phyloP scores from a whole-genome alignment of 2,329 filamentous ascomycete species.

The Dryadomyces quercivorus region DNA sequence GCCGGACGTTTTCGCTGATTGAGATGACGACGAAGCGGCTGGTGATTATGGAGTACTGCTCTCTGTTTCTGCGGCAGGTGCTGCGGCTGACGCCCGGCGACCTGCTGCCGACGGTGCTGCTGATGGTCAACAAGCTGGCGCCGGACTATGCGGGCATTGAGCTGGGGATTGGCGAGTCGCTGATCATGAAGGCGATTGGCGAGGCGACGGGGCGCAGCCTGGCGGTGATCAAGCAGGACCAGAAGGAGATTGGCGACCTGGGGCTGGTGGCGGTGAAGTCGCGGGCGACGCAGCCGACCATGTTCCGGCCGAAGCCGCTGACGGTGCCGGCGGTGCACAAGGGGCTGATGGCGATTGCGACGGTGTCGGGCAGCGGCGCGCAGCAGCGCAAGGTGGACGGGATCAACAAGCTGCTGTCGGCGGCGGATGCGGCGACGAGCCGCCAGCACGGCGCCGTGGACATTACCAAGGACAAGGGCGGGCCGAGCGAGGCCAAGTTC shows the following conservation, averaged over 20 bases:
- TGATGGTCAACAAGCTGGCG: conserved; percentile 97
- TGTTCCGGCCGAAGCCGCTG: conserved; percentile 93
- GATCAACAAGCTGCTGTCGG: conserved; percentile 93
- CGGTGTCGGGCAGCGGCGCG: conserved; percentile 71
- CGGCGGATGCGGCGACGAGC: conserved; percentile 62
- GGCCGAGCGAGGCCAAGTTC: conserved; percentile 88
- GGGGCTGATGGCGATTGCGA: conserved; percentile 79
- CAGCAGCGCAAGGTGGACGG: conserved; percentile 84
- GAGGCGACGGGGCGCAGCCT: conserved; percentile 84
- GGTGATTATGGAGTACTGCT: conserved; percentile 78
- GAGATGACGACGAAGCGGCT: conserved; percentile 91
- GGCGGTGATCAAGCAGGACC: conserved; percentile 84
- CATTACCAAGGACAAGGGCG: conserved; percentile 84
- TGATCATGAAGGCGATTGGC: conserved; percentile 98
- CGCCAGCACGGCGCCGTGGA: conserved; percentile 73
- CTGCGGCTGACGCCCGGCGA: conserved; percentile 80
- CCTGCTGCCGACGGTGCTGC: conserved; percentile 72
- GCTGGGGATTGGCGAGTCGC: conserved; percentile 91
- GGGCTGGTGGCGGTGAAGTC: conserved; percentile 93
- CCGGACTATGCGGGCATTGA: conserved; percentile 95
- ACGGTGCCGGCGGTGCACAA: conserved; percentile 81
- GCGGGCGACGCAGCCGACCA: conserved; percentile 86
- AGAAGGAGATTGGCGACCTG: conserved; percentile 91
- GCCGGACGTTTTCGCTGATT: conserved; percentile 85
- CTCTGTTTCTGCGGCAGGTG: conserved; percentile 87